Conservation (phyloP, 1,139 yeast species). For the Spencermartinsiella ligniputridi region DNA sequence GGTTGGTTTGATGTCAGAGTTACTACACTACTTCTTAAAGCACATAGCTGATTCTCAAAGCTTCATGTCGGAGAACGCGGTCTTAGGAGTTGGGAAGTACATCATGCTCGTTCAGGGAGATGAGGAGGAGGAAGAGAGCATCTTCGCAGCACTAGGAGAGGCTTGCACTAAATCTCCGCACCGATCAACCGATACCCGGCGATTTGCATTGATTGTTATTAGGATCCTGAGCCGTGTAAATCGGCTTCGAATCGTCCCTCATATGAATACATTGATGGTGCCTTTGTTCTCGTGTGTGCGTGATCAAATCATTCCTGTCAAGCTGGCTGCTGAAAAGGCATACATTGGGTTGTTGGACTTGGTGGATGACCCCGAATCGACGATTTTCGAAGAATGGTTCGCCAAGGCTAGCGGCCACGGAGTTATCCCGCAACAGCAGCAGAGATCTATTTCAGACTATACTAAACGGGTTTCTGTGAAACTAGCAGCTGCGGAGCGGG, state of each 20-base stretch:
- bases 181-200: conserved; percentile 71
- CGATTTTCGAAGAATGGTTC: conserved; percentile 58
- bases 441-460: conserved; percentile 80
- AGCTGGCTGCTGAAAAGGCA: conserved; percentile 92
- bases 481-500: conserved; percentile 80
- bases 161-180: conserved; percentile 51
- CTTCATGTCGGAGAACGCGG: conserved; percentile 74
- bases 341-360: conserved; percentile 67
- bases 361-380: conserved; percentile 54
- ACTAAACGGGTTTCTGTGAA: conserved; percentile 82
- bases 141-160: conserved; percentile 47
- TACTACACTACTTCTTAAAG: conserved; percentile 18
- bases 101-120: conserved; percentile 37
- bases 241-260: conserved; percentile 34
- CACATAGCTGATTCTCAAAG: conserved; percentile 37
- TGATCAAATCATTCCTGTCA: conserved; percentile 82
- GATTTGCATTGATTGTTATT: conserved; percentile 70
- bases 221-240: conserved; percentile 34
- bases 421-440: conserved; percentile 38
- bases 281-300: conserved; percentile 79
- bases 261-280: conserved; percentile 59
- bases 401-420: conserved; percentile 19
- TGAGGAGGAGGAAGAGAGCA: conserved; percentile 18
- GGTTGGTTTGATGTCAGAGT: conserved; percentile 47
- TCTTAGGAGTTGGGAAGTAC: conserved; percentile 79